phyloP scores from a whole-genome alignment of 2,329 filamentous ascomycete genomes.

The Cercospora beticola region DNA sequence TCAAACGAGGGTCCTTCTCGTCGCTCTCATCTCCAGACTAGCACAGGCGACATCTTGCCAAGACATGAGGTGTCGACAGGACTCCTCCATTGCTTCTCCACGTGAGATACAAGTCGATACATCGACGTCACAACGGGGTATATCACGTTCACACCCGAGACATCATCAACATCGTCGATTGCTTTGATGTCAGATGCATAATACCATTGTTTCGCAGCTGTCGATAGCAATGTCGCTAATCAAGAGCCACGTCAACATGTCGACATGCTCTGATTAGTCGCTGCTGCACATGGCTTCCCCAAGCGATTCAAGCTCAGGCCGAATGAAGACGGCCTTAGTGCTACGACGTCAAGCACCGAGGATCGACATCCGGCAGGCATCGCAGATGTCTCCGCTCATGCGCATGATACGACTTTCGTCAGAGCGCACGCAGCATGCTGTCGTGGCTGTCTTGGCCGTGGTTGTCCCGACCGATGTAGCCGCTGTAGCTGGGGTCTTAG shows the following conservation, averaged over 20 bases:
- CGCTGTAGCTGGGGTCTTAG: not conserved
- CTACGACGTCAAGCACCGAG: not conserved
- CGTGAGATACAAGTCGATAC: not conserved
- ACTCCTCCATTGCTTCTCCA: not conserved
- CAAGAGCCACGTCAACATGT: constrained; percentile 1
- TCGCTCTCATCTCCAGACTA: not conserved
- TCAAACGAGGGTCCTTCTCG: not conserved
- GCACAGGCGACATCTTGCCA: not conserved
- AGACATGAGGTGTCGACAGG: not conserved
- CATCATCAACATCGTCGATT: not conserved
- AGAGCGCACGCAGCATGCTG: not conserved
- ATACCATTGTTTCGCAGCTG: not conserved
- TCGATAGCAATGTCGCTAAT: not conserved
- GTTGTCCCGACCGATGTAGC: not conserved
- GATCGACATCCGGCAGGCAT: constrained; percentile 5
- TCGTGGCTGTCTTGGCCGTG: not conserved
- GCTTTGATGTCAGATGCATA: not conserved
- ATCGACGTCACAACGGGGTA: not conserved
- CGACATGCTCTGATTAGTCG: not conserved
- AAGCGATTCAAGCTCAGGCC: not conserved
- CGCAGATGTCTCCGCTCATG: not conserved
- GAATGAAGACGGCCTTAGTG: not conserved
- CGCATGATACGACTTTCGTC: not conserved
- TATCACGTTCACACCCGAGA: not conserved
- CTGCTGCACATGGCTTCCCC: not conserved